Evolutionary conservation across 768 basidiomycete species (phyloP).

Genomic region (Boletus sp.): DNA sequence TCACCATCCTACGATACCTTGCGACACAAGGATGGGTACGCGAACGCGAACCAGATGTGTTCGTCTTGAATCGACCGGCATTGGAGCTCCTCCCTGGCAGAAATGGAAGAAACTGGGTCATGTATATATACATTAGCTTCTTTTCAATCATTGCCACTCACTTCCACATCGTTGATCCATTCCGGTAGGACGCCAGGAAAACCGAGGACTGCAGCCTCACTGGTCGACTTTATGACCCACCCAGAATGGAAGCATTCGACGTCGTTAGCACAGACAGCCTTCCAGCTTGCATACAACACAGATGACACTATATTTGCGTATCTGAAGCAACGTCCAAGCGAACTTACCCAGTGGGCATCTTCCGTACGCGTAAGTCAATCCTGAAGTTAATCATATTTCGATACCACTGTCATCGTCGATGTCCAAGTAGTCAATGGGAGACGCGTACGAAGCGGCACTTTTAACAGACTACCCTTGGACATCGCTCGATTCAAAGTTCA

Average conservation of each 20-base stretch:
- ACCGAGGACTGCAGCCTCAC: neutral
- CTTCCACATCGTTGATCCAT: neutral
- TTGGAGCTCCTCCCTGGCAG: neutral
- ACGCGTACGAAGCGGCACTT: constrained; percentile 2
- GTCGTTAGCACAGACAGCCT: neutral
- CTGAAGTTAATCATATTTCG: neutral
- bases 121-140: neutral
- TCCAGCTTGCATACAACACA: neutral
- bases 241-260: constrained; percentile 6
- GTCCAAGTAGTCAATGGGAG: constrained; percentile 1
- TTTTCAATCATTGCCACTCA: neutral
- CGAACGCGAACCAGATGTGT: neutral
- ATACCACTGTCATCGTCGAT: neutral
- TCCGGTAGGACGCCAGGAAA: constrained; percentile 1
- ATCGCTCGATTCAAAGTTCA: neutral
- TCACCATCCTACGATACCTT: neutral
- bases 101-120: constrained; percentile 4
- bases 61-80: neutral
- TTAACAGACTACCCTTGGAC: constrained; percentile 5
- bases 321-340: neutral
- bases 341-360: constrained; percentile 4
- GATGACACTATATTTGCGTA: neutral
- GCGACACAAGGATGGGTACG: constrained; percentile 2
- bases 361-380: neutral
- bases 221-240: constrained; percentile 1